These are phyloP conservation scores for Coniferiporia weirii DNA, from an alignment of 1,284 basidiomycete genomes.

Conservation along the genomic window DNA sequence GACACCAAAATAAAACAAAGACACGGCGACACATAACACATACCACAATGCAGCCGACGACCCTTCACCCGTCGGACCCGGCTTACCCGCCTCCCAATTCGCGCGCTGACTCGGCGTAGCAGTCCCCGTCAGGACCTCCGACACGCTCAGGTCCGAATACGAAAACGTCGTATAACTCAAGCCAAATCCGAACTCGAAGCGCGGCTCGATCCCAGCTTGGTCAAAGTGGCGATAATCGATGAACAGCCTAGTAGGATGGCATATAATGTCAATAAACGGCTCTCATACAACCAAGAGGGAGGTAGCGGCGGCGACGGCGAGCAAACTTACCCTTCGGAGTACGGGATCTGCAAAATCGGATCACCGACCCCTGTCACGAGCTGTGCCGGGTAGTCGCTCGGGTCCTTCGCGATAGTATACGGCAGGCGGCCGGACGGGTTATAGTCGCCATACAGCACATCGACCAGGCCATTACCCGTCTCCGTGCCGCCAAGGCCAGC, in stretches of 20 bases:
- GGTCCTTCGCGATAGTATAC: constrained; percentile 73
- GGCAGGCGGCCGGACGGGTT: constrained; percentile 77
- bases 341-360: constrained; percentile 50
- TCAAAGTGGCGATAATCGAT: constrained; percentile 82
- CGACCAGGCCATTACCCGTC: constrained; percentile 69
- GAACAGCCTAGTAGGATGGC: constrained; percentile 38
- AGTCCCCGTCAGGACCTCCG: constrained; percentile 34
- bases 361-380: constrained; percentile 39
- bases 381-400: constrained; percentile 61
- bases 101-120: constrained; percentile 6
- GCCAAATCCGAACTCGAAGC: constrained; percentile 80
- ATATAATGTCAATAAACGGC: neutral
- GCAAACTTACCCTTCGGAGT: constrained; percentile 52
- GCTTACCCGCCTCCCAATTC: constrained; percentile 18
- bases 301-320: too few relatives aligned
- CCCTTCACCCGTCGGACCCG: constrained; percentile 17
- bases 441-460: constrained; percentile 65
- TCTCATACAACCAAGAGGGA: neutral
- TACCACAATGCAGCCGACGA: constrained; percentile 20
- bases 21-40: neutral
- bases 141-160: constrained; percentile 49
- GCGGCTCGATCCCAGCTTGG: constrained; percentile 52
- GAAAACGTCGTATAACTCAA: constrained; percentile 80
- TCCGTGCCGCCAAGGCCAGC: constrained; percentile 73
- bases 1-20: neutral